Conservation (phyloP, 2,329 filamentous ascomycete species). For the Albifimbria verrucaria region DNA sequence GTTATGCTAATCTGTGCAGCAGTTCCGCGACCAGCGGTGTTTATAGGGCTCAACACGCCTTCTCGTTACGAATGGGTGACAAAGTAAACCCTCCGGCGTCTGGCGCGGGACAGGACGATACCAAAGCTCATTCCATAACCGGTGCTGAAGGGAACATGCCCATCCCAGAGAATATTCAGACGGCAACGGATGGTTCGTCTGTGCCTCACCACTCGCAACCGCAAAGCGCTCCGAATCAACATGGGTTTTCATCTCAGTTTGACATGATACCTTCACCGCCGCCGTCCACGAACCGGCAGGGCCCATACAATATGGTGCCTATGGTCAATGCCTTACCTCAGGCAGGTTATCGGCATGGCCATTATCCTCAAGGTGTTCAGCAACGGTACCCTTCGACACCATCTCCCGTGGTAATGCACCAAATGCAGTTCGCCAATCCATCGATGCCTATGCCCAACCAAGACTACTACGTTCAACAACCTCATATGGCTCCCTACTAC, state of each 20-base stretch:
- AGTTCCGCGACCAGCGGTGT: not conserved
- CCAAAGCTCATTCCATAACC: not conserved
- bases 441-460: slow-evolving; percentile 36
- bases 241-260: slow-evolving; percentile 39
- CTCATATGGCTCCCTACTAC: slow-evolving; percentile 44
- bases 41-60: not conserved
- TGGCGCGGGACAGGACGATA: not conserved
- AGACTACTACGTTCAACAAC: slow-evolving; percentile 46
- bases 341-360: slow-evolving; percentile 33
- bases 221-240: slow-evolving; percentile 28
- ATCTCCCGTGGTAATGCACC: slow-evolving; percentile 35
- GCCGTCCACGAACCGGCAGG: slow-evolving; percentile 17
- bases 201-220: slow-evolving; percentile 17
- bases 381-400: slow-evolving; percentile 30
- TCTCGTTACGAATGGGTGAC: not conserved
- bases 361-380: slow-evolving; percentile 31
- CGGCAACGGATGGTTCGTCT: slow-evolving; percentile 15
- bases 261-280: slow-evolving; percentile 32
- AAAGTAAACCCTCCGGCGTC: not conserved
- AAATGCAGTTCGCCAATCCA: slow-evolving; percentile 37
- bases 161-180: not conserved
- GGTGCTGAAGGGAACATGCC: not conserved
- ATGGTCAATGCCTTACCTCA: slow-evolving; percentile 44
- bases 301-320: slow-evolving; percentile 43
- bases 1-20: not conserved